These are phyloP conservation scores for Mrakia frigida DNA, from an alignment of 768 basidiomycete genomes.

Conservation along the genomic window DNA sequence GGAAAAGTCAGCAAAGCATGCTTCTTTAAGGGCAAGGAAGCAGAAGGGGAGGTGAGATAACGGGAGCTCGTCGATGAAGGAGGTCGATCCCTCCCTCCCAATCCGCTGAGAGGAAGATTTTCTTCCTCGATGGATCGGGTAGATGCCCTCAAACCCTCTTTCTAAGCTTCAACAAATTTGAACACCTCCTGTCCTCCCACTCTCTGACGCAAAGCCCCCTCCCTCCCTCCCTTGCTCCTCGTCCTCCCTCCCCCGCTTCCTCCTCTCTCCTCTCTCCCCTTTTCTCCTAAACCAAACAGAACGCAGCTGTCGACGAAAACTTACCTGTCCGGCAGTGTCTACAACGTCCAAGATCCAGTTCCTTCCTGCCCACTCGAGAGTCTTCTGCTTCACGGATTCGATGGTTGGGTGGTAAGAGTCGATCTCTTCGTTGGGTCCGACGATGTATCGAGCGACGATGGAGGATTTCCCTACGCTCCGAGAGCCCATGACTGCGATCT, in stretches of 20 bases:
- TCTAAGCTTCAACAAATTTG: too few species aligned
- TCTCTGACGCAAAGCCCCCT: too few species aligned
- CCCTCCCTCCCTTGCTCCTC: too few species aligned
- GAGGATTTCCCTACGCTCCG: slow-evolving; percentile 30
- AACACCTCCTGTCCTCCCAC: too few species aligned
- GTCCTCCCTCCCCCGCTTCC: not conserved
- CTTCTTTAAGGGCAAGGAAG: not conserved
- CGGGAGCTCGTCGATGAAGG: too few species aligned
- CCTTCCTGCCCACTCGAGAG: slow-evolving; percentile 13
- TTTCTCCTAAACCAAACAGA: not conserved
- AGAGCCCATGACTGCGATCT: slow-evolving; percentile 30
- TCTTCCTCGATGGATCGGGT: too few species aligned
- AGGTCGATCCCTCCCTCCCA: too few species aligned
- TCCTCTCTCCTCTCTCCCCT: not conserved
- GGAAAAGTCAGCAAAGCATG: not conserved
- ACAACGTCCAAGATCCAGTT: slow-evolving; percentile 24
- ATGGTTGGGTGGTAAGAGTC: slow-evolving; percentile 32
- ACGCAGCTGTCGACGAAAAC: not conserved
- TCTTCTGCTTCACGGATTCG: slow-evolving; percentile 27
- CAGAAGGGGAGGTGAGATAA: not conserved
- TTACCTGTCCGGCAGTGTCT: slow-evolving; percentile 32
- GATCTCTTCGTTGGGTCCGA: slow-evolving; percentile 22
- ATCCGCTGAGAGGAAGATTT: too few species aligned
- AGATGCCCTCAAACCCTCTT: too few species aligned
- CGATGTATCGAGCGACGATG: slow-evolving; percentile 27